Evolutionary conservation across 2,329 filamentous ascomycete species (phyloP), one percentile per base, ranked within the genome.

Genomic region (Neopestalotiopsis sp.): DNA sequence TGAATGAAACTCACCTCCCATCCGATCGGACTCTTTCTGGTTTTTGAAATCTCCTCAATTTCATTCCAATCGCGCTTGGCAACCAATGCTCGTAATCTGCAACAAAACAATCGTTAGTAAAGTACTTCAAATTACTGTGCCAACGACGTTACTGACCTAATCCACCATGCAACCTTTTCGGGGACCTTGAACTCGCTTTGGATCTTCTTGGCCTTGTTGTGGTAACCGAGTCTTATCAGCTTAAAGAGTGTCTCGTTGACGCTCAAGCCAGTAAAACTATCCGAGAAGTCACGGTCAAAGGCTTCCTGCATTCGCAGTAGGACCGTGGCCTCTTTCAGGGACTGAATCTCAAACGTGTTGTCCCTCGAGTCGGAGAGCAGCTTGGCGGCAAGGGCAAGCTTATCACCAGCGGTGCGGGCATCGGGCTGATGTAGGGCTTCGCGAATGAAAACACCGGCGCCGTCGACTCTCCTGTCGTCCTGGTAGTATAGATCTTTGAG

Each of bases 401-500:
- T 98, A 79, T 98, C 96, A 1, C 89, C 87, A 5, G 93, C 88
- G 0, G 90, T 91, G 42, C 90, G 87, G 32, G 90, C 84, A 71
- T 92, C 90, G 0, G 90, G 86, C 76, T 96, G 93, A 4, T 87
- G 83, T 7, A 99, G 84, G 0, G 95, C 93, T 81, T 99, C 95
- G 24, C 90, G 89, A 14, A 99, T 84, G 69, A 98, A 92, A 1
- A 99, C 90, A 69, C 94, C 92, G 0, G 95, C 93, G 3, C 96
- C 94, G 72, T 98, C 96, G 5, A 94, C 84, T 3, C 95, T 90
- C 5, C 95, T 90, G 78, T 99, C 96, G 75, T 98, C 96, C 81
- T 98, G 96, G 79, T 99, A 99, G 82, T 96, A 99, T 3, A 99
- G 85, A 77, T 98, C 96, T 76, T 98, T 99, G 32, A 99, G 88